These are phyloP conservation scores for Boletellus sp. DNA, from an alignment of 768 basidiomycete species.

Conservation along the genomic window DNA sequence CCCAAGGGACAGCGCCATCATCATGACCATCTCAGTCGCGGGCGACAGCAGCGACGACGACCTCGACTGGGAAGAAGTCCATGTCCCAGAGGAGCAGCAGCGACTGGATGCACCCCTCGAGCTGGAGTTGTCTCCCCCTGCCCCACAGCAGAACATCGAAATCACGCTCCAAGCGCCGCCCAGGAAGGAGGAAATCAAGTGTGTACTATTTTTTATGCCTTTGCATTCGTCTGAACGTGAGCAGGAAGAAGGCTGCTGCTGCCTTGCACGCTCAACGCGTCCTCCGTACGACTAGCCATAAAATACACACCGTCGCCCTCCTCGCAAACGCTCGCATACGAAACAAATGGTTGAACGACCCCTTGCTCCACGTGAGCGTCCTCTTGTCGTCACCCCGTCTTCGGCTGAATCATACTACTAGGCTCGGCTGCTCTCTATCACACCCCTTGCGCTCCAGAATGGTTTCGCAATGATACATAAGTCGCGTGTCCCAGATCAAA, in stretches of 20 bases:
- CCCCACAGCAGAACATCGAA: constrained; percentile 55
- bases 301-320: constrained; percentile 82
- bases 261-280: constrained; percentile 65
- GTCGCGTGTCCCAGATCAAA: constrained; percentile 72
- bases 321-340: constrained; percentile 70
- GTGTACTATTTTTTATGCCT: constrained; percentile 21
- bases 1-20: constrained; percentile 1
- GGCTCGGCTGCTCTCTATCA: constrained; percentile 86
- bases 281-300: constrained; percentile 77
- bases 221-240: constrained; percentile 28
- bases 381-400: neutral
- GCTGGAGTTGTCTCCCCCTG: constrained; percentile 20
- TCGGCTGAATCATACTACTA: constrained; percentile 30
- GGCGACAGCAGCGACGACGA: constrained; percentile 55
- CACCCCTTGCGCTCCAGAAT: constrained; percentile 76
- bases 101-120: constrained; percentile 21
- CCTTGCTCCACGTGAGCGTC: constrained; percentile 69
- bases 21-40: constrained; percentile 17
- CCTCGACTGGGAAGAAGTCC: constrained; percentile 78
- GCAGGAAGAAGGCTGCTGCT: constrained; percentile 39
- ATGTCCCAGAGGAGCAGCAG: constrained; percentile 41
- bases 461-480: constrained; percentile 81
- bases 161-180: constrained; percentile 59
- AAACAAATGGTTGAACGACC: constrained; percentile 83
- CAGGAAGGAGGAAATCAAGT: constrained; percentile 44